Conservation (phyloP, 108 stramenopile species). For the Nitzschia inconspicua region DNA sequence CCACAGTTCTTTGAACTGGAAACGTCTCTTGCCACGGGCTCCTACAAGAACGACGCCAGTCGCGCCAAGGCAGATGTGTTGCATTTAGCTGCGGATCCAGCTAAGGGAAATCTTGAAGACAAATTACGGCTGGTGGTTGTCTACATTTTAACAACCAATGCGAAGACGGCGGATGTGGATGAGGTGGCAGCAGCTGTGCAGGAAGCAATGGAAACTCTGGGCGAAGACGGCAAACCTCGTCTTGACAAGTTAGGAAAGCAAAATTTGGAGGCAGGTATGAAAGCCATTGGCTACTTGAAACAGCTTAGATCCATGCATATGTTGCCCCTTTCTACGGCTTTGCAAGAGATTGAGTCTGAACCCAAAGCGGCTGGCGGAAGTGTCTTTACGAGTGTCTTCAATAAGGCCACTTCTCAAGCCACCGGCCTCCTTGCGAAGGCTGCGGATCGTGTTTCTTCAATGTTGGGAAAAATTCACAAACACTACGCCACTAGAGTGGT, state of each 20-base stretch:
- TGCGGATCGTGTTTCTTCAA: constrained; percentile 84
- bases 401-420: constrained; percentile 86
- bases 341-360: constrained; percentile 47
- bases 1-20: constrained; percentile 96
- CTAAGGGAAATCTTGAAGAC: constrained; percentile 93
- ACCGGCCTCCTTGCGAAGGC: constrained; percentile 92
- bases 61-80: constrained; percentile 80
- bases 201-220: constrained; percentile 49
- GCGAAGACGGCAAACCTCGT: constrained; percentile 39
- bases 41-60: constrained; percentile 70
- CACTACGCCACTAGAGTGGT: constrained; percentile 89
- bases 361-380: constrained; percentile 24
- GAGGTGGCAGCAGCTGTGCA: constrained; percentile 77
- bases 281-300: constrained; percentile 76
- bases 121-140: constrained; percentile 92
- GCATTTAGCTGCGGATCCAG: constrained; percentile 68
- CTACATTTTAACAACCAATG: constrained; percentile 73
- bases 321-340: constrained; percentile 66
- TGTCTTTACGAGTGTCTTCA: constrained; percentile 81
- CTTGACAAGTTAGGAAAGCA: constrained; percentile 56
- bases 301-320: constrained; percentile 87
- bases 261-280: constrained; percentile 52
- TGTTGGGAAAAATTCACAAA: constrained; percentile 86
- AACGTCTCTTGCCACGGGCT: constrained; percentile 73
- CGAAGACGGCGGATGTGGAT: constrained; percentile 70